phyloP scores from a whole-genome alignment of 2,329 filamentous ascomycete genomes.

The Ophiostoma ips region DNA sequence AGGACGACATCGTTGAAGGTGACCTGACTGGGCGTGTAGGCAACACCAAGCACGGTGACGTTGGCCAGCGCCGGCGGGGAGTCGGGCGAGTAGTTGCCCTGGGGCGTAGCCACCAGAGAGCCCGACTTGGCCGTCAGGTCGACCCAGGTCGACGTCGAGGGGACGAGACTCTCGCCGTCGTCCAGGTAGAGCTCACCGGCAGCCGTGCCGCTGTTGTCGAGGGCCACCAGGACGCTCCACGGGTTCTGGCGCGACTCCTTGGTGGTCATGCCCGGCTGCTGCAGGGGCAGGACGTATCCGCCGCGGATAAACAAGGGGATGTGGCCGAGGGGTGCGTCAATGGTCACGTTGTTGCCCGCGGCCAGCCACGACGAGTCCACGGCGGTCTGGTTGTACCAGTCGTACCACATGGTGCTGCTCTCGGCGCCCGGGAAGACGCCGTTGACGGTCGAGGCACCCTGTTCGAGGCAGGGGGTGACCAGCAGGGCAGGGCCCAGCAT shows the following conservation, averaged over 20 bases:
- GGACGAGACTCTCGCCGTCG: constrained; percentile 52
- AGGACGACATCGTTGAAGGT: constrained; percentile 36
- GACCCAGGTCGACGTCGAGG: constrained; percentile 6
- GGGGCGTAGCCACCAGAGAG: constrained; percentile 30
- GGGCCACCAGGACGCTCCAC: constrained; percentile 53
- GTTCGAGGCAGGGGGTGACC: constrained; percentile 33
- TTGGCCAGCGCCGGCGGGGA: constrained; percentile 34
- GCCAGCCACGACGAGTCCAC: constrained; percentile 24
- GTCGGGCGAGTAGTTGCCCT: constrained; percentile 31
- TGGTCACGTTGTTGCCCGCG: constrained; percentile 26
- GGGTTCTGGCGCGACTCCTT: constrained; percentile 45
- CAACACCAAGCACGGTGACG: constrained; percentile 48
- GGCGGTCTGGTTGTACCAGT: constrained; percentile 58
- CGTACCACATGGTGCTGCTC: constrained; percentile 48
- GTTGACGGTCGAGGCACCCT: constrained; percentile 29
- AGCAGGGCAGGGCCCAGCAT: constrained; percentile 35
- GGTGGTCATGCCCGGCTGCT: constrained; percentile 56
- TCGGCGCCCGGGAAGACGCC: constrained; percentile 30
- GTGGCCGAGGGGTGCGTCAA: constrained; percentile 41
- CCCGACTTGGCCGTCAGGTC: not conserved
- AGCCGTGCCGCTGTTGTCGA: constrained; percentile 40
- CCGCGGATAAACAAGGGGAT: constrained; percentile 62
- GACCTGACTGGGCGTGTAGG: constrained; percentile 27
- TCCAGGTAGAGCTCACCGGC: constrained; percentile 55
- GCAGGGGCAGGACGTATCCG: constrained; percentile 51